Conservation (phyloP, 805 yeast genomes). For the Candida boleticola region DNA sequence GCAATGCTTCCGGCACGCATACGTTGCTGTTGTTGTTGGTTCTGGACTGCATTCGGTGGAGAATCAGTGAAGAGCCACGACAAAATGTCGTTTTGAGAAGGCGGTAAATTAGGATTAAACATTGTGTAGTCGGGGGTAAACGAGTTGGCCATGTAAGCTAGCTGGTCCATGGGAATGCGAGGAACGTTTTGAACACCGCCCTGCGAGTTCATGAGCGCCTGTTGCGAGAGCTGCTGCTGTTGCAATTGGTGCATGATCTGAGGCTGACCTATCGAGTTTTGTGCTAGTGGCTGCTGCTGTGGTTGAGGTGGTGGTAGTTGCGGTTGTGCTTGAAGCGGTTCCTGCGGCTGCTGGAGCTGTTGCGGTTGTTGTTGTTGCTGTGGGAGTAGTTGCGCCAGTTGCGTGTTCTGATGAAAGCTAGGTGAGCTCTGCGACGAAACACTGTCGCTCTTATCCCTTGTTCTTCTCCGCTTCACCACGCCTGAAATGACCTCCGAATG, state of each 20-base stretch:
- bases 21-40: neutral
- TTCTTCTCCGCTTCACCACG: slow-evolving; percentile 2
- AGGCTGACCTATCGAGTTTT: neutral
- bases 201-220: neutral
- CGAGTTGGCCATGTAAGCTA: neutral
- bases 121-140: neutral
- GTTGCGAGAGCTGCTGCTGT: slow-evolving; percentile 1
- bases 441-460: neutral
- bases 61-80: slow-evolving; percentile 40
- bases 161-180: neutral
- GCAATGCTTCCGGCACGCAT: neutral
- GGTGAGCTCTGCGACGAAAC: slow-evolving; percentile 3
- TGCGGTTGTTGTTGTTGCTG: neutral
- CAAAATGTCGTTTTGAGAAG: slow-evolving; percentile 35
- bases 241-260: neutral
- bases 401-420: neutral
- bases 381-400: neutral
- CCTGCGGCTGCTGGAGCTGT: neutral
- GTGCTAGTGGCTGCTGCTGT: neutral
- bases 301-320: neutral
- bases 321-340: neutral
- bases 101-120: slow-evolving; percentile 15
- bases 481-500: slow-evolving; percentile 17
- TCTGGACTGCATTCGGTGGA: slow-evolving; percentile 13
- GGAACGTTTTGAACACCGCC: neutral